Conservation (phyloP, 225 moss, liverwort and hornwort species). For the Bryoerythrophyllum caledonicum region DNA sequence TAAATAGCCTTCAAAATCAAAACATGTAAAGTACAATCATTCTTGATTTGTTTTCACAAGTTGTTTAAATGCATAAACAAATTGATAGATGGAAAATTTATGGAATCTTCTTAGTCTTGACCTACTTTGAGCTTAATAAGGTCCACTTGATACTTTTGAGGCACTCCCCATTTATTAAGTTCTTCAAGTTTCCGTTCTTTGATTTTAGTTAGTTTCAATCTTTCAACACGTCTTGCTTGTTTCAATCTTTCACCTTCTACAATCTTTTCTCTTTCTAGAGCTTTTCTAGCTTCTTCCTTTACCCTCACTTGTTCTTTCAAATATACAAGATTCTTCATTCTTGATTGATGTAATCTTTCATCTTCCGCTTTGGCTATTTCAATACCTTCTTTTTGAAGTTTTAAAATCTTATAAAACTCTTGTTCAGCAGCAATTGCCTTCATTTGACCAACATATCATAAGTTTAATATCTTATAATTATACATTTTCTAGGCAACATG, state of each 20-base stretch:
- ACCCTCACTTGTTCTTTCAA: constrained; percentile 60
- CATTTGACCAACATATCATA: neutral
- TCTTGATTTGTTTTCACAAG: neutral
- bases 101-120: neutral
- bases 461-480: fast-evolving
- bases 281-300: constrained; percentile 49
- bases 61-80: neutral
- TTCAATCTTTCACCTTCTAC: constrained; percentile 78
- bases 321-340: constrained; percentile 45
- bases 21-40: neutral
- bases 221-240: constrained; percentile 75
- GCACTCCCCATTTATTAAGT: constrained; percentile 67
- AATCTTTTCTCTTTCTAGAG: constrained; percentile 51
- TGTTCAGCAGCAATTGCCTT: constrained; percentile 71
- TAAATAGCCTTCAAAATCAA: neutral
- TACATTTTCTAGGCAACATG: fast-evolving
- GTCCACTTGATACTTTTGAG: constrained; percentile 74
- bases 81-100: neutral
- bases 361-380: constrained; percentile 46
- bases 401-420: constrained; percentile 64
- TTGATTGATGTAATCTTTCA: constrained; percentile 27
- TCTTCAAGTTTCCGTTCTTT: constrained; percentile 71
- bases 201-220: constrained; percentile 65
- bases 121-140: constrained; percentile 67
- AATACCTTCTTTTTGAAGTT: constrained; percentile 69